phyloP scores from a whole-genome alignment of 495 filamentous ascomycete species.

The Neurospora sublineolata region DNA sequence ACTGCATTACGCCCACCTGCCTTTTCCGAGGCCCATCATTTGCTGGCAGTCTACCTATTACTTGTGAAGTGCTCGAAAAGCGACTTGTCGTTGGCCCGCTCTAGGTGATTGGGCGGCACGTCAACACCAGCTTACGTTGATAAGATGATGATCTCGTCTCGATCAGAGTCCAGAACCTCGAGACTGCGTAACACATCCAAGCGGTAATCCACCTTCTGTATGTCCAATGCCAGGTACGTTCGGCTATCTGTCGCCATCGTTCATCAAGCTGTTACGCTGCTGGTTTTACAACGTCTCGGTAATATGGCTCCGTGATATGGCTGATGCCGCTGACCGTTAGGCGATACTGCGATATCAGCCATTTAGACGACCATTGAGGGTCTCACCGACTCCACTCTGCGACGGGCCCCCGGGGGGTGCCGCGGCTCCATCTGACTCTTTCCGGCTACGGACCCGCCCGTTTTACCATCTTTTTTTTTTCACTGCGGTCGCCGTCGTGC shows the following conservation, averaged over 20 bases:
- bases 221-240: not conserved
- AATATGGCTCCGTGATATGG: not conserved
- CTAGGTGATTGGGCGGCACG: not conserved
- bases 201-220: not conserved
- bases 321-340: not conserved
- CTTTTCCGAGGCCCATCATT: not conserved
- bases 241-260: not conserved
- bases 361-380: not conserved
- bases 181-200: not conserved
- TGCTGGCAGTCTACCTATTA: not conserved
- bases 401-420: slow-evolving; percentile 3
- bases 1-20: not conserved
- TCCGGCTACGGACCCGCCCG: slow-evolving; percentile 10
- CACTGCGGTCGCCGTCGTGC: slow-evolving; percentile 2
- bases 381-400: slow-evolving; percentile 19
- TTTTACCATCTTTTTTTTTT: slow-evolving; percentile 13
- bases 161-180: not conserved
- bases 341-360: not conserved
- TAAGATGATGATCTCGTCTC: not conserved
- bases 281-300: not conserved
- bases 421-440: slow-evolving; percentile 11
- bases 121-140: not conserved
- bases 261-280: not conserved
- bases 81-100: not conserved
- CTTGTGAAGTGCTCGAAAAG: not conserved